Evolutionary conservation across 2,329 filamentous ascomycete species (phyloP), one percentile per base, ranked within the genome.

Genomic region (Cladophialophora chaetospira): DNA sequence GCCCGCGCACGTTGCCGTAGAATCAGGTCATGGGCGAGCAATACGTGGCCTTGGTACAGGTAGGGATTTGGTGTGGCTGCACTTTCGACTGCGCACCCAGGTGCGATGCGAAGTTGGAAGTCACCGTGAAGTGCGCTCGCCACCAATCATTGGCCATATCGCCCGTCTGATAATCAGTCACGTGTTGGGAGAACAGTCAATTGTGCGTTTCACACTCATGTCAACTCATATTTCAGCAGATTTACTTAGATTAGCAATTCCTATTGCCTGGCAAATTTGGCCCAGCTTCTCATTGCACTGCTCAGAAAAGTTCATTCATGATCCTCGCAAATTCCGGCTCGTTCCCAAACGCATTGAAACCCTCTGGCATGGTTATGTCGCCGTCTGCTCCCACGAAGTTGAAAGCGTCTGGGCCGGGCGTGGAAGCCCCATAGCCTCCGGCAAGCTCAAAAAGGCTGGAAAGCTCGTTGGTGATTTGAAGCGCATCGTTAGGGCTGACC

Each of bases 381-480:
- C 48, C 61, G 48, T 75, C 75, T 1, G 40, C 69, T 3, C 70
- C 69, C 29, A 58, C 53, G 48, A 55, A 57, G 29, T 54, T 55
- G 43, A 57, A 62, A n/a, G 54, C 75, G 72, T 38, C 73, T 48
- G 8, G 70, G 68, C 23, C 67, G 60, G 35, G 64, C 60, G 15
- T 60, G n/a, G 65, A 60, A 13, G 69, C 64, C 53, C 71, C 70
- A 60, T 78, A 80, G 0, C 78, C 80, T 0, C 83, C 84, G 3
- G 83, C 83, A 33, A 83, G 82, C 65, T 87, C 84, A 56, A 87
- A 87, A 43, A 87, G 67, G 60, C 78, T 82, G 3, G 82, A 85
- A 47, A 87, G 69, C 67, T 87, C 84, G 59, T 83, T 75, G 57
- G 75, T 79, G 71, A 80, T 83, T 51, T 85, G 83, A 67, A 85